Evolutionary conservation across 176 grass and related monocot species (phyloP).

Genomic region (Triticum turgidum): DNA sequence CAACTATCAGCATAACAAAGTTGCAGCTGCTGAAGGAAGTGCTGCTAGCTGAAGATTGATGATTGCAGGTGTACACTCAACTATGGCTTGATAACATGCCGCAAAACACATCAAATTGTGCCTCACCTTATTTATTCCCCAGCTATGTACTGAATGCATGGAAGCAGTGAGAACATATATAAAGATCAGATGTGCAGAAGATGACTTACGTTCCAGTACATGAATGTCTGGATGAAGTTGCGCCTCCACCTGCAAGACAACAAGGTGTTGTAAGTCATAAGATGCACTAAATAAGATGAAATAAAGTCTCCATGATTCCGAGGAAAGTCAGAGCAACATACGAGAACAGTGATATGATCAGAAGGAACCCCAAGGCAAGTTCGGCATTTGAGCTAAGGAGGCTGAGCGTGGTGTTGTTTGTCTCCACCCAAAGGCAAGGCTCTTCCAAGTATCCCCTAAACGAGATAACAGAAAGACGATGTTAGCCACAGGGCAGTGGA

Average conservation of each 20-base stretch:
- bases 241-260: conserved; percentile 66
- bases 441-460: conserved; percentile 88
- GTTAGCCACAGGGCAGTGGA: not conserved
- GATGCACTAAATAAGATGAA: not conserved
- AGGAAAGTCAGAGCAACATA: conserved; percentile 35
- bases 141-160: not conserved
- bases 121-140: not conserved
- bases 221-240: conserved; percentile 80
- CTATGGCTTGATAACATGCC: not conserved
- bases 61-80: not conserved
- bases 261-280: conserved; percentile 6
- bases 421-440: conserved; percentile 86
- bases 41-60: not conserved
- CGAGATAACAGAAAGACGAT: not conserved
- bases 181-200: not conserved
- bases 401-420: conserved; percentile 65
- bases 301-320: conserved; percentile 17
- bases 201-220: conserved; percentile 88
- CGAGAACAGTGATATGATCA: conserved; percentile 89
- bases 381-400: conserved; percentile 85
- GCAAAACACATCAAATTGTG: not conserved
- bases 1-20: not conserved
- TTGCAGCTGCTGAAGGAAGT: not conserved
- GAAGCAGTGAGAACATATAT: not conserved
- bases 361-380: conserved; percentile 85